Percentiles rank a stretch among this genome's conserved stretches.
Evolutionary conservation across 768 basidiomycete species (phyloP).

Genomic region (Suillus subaureus): DNA sequence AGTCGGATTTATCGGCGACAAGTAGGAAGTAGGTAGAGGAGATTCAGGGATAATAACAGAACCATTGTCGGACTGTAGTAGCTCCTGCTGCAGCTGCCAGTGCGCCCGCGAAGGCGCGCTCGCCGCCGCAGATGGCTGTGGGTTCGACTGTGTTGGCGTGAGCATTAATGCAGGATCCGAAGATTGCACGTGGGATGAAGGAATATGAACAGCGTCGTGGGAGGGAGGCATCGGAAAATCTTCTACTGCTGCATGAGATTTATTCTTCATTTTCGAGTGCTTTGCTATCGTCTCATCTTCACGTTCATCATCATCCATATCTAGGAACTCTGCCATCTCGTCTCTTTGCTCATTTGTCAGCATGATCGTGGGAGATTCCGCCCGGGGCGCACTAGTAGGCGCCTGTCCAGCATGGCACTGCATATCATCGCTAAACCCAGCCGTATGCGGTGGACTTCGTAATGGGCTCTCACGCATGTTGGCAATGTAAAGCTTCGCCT

Average conservation of each 20-base stretch:
- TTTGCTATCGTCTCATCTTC: conserved; percentile 21
- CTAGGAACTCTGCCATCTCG: conserved; percentile 62
- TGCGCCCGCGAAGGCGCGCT: conserved; percentile 23
- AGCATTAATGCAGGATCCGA: conserved; percentile 8
- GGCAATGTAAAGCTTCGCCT: conserved; percentile 72
- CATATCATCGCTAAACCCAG: conserved; percentile 8
- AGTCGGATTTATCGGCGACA: conserved; percentile 26
- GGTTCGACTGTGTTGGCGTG: conserved; percentile 22
- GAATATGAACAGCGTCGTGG: conserved; percentile 17
- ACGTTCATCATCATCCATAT: conserved; percentile 49
- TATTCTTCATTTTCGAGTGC: conserved; percentile 23
- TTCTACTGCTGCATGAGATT: conserved; percentile 46
- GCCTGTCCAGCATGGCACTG: conserved; percentile 4
- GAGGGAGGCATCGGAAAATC: conserved; percentile 56
- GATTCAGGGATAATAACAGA: conserved; percentile 27
- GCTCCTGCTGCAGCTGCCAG: conserved; percentile 26
- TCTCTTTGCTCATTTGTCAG: conserved; percentile 17
- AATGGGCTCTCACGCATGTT: conserved; percentile 67
- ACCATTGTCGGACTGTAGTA: conserved; percentile 21
- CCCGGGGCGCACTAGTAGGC: neutral
- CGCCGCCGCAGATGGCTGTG: conserved; percentile 19
- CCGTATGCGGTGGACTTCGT: conserved; percentile 43
- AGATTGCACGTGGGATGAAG: conserved; percentile 10
- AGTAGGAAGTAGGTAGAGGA: conserved; percentile 33
- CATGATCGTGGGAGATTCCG: conserved; percentile 16